Base-by-base conservation (phyloP, 345 rosid genomes). In the Brassica rapa region DNA sequence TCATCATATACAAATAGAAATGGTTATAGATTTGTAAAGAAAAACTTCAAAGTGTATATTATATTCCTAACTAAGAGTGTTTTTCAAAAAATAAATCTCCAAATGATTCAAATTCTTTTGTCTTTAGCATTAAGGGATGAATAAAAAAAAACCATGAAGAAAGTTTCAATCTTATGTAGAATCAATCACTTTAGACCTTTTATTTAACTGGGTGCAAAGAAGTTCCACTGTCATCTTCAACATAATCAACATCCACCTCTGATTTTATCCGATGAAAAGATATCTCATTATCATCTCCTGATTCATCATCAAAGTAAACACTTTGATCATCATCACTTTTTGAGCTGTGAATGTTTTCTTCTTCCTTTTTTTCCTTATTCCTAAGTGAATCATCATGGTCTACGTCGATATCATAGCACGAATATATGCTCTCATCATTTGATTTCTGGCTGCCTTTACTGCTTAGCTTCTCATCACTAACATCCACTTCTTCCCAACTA, bases 261-360 rank as follows among this genome's bases (percentile, higher is more conserved):
- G 72, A 39, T 14, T 71, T 21, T 11, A 56, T 21, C 19, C 19
- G 33, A 6, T 71, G 66, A 41, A 8, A 77, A 27, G 66, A 65
- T 32, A 6, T 29, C 51, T 4, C 71, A 74, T 63, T 69, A 15
- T 62, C 75, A 62, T 80, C 78, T 66, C 24, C 33, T 68, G 66
- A 62, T 24, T 25, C 55, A 79, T 73, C 74, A 51, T 80, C 83
- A 39, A 43, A 80, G 69, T 75, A 75, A 65, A 71, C 80, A 80
- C 80, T 80, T 75, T 57, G 77, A 66, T 49, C 76, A 66, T 71
- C 77, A 15, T 75, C 83, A 23, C 59, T 30, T 65, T 75, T 80
- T 30, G 80, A 57, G 72, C 80, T 70, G 8, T 25, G 57, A 29
- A 30, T 19, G 21, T 19, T 1, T 19, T 68, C 60, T 61, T 68